A percentile compares a stretch with the other conserved stretches of the same genome.
phyloP scores from a whole-genome alignment of 306 rosid genomes.

The Medicago arabica region DNA sequence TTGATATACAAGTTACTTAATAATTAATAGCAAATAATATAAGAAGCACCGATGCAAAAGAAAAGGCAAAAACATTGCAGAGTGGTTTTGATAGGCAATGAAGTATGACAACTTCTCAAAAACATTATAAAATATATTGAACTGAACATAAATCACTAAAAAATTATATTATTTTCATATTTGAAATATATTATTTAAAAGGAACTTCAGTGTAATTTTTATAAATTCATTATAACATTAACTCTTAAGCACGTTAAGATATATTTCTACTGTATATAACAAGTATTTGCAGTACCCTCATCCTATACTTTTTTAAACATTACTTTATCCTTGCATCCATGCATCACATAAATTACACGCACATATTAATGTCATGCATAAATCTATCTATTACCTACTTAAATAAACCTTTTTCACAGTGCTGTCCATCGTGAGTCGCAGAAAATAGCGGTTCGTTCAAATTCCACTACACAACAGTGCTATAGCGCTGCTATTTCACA shows the following conservation, averaged over 20 bases:
- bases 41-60: background rate
- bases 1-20: background rate
- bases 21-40: background rate
- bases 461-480: too few species aligned
- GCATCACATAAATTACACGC: slow-evolving; percentile 17
- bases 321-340: slow-evolving; percentile 1
- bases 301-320: background rate
- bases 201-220: background rate
- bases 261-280: background rate
- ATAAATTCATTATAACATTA: background rate
- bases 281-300: background rate
- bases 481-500: too few species aligned
- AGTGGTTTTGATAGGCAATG: background rate
- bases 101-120: slow-evolving; percentile 10
- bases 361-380: slow-evolving; percentile 5
- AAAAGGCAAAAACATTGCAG: slow-evolving; percentile 9
- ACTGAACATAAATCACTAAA: too few species aligned
- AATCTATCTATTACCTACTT: background rate
- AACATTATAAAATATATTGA: background rate
- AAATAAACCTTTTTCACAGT: slow-evolving; percentile 6
- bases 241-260: background rate
- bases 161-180: too few species aligned
- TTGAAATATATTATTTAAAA: too few species aligned
- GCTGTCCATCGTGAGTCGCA: too few species aligned
- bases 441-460: too few species aligned